phyloP scores from a whole-genome alignment of 176 grass and related monocot species.

The Cymbopogon citratus region DNA sequence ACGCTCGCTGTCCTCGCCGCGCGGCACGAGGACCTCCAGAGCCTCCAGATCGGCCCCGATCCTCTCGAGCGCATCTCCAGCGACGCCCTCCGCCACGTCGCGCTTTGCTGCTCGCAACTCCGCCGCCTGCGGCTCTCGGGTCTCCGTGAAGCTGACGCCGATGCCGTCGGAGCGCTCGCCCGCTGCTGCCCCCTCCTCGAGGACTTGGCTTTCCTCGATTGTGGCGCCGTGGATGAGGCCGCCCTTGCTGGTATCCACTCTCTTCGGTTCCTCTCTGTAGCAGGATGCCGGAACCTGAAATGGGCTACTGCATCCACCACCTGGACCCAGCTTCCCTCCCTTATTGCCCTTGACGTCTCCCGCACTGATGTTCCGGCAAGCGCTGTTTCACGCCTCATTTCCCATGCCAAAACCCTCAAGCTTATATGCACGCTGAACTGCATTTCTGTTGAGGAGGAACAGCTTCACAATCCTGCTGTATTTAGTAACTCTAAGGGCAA shows the following conservation, averaged over 20 bases:
- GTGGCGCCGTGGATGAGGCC: slow-evolving; percentile 61
- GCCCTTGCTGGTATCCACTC: slow-evolving; percentile 61
- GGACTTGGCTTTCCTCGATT: slow-evolving; percentile 84
- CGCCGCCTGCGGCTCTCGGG: slow-evolving; percentile 72
- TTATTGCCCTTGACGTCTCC: slow-evolving; percentile 74
- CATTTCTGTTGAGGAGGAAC: slow-evolving; percentile 60
- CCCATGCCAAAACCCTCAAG: slow-evolving; percentile 69
- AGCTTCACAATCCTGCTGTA: slow-evolving; percentile 42
- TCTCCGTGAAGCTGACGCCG: slow-evolving; percentile 62
- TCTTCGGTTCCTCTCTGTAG: slow-evolving; percentile 72
- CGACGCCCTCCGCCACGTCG: slow-evolving; percentile 82
- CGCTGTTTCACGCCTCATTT: slow-evolving; percentile 60
- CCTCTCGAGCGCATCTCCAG: slow-evolving; percentile 64
- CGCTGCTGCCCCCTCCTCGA: slow-evolving; percentile 60
- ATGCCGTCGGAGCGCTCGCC: slow-evolving; percentile 66
- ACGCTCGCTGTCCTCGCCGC: slow-evolving; percentile 79
- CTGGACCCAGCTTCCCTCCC: slow-evolving; percentile 72
- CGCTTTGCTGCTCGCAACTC: slow-evolving; percentile 73
- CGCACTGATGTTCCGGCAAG: slow-evolving; percentile 70
- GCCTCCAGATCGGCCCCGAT: slow-evolving; percentile 81
- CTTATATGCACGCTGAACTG: slow-evolving; percentile 70
- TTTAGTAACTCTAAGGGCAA: slow-evolving; percentile 81
- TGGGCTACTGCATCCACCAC: slow-evolving; percentile 76
- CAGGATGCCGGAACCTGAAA: slow-evolving; percentile 74
- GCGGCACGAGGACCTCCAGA: slow-evolving; percentile 77